These are phyloP conservation scores for Moesziomyces antarcticus DNA, from an alignment of 1,284 basidiomycete species.

Conservation along the genomic window DNA sequence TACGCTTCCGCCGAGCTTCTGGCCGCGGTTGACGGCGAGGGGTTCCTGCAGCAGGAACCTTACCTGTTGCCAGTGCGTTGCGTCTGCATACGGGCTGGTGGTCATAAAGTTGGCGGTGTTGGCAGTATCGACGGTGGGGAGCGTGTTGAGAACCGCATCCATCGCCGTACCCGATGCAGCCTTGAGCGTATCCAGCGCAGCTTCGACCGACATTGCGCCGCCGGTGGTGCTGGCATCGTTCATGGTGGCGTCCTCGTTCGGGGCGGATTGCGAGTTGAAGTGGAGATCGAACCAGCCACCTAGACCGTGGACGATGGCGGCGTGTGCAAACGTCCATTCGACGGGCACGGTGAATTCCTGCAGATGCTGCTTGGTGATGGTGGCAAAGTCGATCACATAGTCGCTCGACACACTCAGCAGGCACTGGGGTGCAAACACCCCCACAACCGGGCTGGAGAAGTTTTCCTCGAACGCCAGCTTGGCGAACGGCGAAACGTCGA, in stretches of 20 bases:
- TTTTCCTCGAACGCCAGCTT: constrained; percentile 55
- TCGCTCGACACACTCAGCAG: constrained; percentile 52
- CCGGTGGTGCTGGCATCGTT: constrained; percentile 11
- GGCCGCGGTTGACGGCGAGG: constrained; percentile 61
- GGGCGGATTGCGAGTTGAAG: constrained; percentile 49
- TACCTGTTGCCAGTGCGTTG: constrained; percentile 66
- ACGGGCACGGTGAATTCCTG: constrained; percentile 58
- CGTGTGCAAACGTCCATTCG: constrained; percentile 45
- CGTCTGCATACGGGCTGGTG: constrained; percentile 60
- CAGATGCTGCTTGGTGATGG: constrained; percentile 51
- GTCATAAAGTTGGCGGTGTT: constrained; percentile 52
- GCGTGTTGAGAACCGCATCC: constrained; percentile 12
- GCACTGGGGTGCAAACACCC: constrained; percentile 55
- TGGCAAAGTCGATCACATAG: constrained; percentile 61
- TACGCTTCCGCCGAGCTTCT: constrained; percentile 56
- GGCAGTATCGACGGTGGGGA: constrained; percentile 29
- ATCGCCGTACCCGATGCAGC: constrained; percentile 16
- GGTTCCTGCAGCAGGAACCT: constrained; percentile 61
- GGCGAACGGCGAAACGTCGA: constrained; percentile 61
- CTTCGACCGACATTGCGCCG: constrained; percentile 17
- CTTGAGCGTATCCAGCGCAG: constrained; percentile 14
- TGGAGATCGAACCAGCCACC: constrained; percentile 65
- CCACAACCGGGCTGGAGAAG: constrained; percentile 60
- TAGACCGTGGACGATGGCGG: constrained; percentile 58
- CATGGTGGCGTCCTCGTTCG: constrained; percentile 20